A percentile compares a stretch with the other conserved stretches of the same genome.
Evolutionary conservation across 169 alveolate genomes (phyloP).

Genomic region (Cardiosporidium cionae): DNA sequence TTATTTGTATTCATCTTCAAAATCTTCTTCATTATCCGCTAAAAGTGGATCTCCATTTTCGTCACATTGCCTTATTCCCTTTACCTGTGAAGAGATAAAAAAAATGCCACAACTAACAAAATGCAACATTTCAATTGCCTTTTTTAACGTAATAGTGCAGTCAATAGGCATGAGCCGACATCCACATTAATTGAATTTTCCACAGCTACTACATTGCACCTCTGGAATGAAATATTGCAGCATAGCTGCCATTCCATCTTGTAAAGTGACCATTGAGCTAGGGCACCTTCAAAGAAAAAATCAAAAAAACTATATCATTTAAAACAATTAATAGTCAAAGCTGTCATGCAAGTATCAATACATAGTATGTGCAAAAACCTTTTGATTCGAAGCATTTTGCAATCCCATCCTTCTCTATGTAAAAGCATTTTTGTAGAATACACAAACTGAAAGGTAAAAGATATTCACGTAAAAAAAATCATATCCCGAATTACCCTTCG

Average conservation of each 20-base stretch:
- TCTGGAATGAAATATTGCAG: slow-evolving; percentile 60
- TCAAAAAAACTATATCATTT: no score
- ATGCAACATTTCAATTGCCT: no score
- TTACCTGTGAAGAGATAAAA: slow-evolving; percentile 14
- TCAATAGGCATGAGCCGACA: no score
- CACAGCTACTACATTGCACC: no score
- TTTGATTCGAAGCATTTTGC: no score
- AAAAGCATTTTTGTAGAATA: not conserved
- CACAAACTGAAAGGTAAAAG: not conserved
- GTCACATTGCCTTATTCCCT: slow-evolving; percentile 21
- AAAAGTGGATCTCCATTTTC: slow-evolving; percentile 35
- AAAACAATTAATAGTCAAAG: no score
- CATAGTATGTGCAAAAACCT: no score
- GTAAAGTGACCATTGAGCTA: slow-evolving; percentile 54
- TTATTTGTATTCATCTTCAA: no score
- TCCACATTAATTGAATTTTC: no score
- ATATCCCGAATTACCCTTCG: slow-evolving; percentile 35
- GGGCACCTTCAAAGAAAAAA: slow-evolving; percentile 64
- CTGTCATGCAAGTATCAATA: no score
- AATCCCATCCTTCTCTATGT: not conserved
- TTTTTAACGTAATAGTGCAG: no score
- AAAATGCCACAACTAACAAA: no score
- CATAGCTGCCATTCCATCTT: slow-evolving; percentile 67
- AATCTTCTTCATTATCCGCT: not conserved
- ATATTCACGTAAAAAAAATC: not conserved